These are phyloP conservation scores for Herpomyces periplanetae DNA, from an alignment of 2,329 filamentous ascomycete genomes.

Conservation along the genomic window DNA sequence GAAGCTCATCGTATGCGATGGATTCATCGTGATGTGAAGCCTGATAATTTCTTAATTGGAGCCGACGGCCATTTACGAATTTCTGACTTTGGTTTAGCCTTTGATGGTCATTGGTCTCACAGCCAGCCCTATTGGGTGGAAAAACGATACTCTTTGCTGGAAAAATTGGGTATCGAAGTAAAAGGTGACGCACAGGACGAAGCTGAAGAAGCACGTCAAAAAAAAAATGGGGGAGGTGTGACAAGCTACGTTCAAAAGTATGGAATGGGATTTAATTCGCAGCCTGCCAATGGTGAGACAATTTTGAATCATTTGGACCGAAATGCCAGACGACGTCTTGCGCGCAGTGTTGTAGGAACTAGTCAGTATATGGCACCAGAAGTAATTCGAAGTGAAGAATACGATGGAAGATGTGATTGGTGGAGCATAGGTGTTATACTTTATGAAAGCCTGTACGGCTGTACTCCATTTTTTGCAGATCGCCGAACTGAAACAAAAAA, in stretches of 20 bases:
- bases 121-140: constrained; percentile 53
- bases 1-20: constrained; percentile 55
- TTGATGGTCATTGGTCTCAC: constrained; percentile 79
- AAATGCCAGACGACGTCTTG: constrained; percentile 25
- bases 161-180: constrained; percentile 31
- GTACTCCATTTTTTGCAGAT: constrained; percentile 53
- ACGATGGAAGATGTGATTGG: constrained; percentile 81
- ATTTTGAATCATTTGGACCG: constrained; percentile 29
- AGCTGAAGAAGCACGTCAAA: constrained; percentile 8
- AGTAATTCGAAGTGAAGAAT: constrained; percentile 37
- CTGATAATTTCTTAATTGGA: constrained; percentile 78
- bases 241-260: constrained; percentile 5
- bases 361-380: constrained; percentile 97
- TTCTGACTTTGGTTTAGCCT: constrained; percentile 76
- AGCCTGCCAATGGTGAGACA: constrained; percentile 8
- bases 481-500: constrained; percentile 42
- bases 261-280: constrained; percentile 2
- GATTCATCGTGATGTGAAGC: constrained; percentile 86
- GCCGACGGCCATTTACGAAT: constrained; percentile 68
- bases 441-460: constrained; percentile 70
- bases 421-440: constrained; percentile 86
- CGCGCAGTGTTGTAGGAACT: constrained; percentile 59
- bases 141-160: constrained; percentile 35
- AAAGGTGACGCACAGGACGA: constrained; percentile 31
- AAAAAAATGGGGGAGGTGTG: constrained; percentile 8